Evolutionary conservation across 805 yeast genomes (phyloP).

Genomic region (Saccharomycopsis fodiens): DNA sequence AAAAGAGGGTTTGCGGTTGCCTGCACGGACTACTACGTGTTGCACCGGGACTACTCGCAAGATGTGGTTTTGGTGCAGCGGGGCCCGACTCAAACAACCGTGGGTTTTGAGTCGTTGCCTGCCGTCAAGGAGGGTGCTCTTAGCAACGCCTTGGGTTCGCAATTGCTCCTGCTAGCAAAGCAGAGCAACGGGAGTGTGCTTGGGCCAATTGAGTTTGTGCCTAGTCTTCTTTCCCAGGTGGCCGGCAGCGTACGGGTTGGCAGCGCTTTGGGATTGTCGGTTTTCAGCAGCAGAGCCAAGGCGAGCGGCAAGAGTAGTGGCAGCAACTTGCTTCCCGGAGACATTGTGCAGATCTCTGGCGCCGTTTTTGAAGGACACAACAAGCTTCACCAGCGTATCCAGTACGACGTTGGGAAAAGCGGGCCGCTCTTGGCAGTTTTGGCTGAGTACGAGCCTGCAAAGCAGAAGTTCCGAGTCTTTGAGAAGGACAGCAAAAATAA

Average conservation of each 20-base stretch:
- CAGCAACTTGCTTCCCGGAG: conserved; percentile 76
- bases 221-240: background rate
- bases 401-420: conserved; percentile 50
- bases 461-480: conserved; percentile 62
- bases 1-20: conserved; percentile 47
- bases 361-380: conserved; percentile 67
- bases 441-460: conserved; percentile 64
- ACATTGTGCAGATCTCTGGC: conserved; percentile 65
- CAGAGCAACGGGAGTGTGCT: conserved; percentile 25
- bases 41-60: conserved; percentile 65
- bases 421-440: conserved; percentile 55
- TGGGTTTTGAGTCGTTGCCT: background rate
- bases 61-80: conserved; percentile 27
- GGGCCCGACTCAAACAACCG: background rate
- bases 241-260: background rate
- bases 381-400: conserved; percentile 47
- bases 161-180: conserved; percentile 29
- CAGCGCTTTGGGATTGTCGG: background rate
- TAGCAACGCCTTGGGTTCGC: background rate
- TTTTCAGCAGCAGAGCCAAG: background rate
- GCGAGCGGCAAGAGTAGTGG: too few species aligned
- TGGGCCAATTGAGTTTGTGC: background rate
- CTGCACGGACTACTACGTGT: conserved; percentile 59
- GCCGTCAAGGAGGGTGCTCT: background rate
- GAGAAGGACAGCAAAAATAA: conserved; percentile 45